Base-by-base conservation (phyloP, 805 yeast genomes). In the Zygotorulaspora florentina region DNA sequence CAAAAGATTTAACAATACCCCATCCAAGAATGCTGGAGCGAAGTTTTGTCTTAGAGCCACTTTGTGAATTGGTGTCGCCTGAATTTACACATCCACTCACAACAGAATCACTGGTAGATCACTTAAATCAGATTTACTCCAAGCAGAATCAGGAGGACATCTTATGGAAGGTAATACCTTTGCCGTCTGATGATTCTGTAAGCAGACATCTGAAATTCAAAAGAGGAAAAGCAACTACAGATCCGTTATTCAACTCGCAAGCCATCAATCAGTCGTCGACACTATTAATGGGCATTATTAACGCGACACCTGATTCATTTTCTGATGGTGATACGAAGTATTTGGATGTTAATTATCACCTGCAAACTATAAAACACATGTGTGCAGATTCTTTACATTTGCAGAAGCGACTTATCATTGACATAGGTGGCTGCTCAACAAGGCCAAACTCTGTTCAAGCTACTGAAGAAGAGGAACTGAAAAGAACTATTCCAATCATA, bases 391-490 rank as follows among this genome's bases (percentile, higher is more conserved):
- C 87, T 1, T 87, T 89, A n/a, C 71, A 73, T 23, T 38, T 60
- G 13, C 56, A 52, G 36, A 57, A 59, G 3, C 39, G 29, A 13
- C 40, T 66, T 9, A 85, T 93, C 26, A 72, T 93, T 31, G 99
- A 93, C 63, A 75, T 93, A 44, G 99, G 99, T 8, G 99, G 99
- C 1, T 87, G 88, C 46, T 87, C 96, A 1, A 93, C 99, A 0
- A 75, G 95, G 41, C 99, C 99, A 0, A 87, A 88, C 1, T 79
- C 95, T 1, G 57, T 53, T 0, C 87, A 79, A 44, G 82, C 85
- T 0, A 57, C 75, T 2, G 74, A 64, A 16, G 76, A 75, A n/a
- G 90, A 79, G 45, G 99, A 93, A 62, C 55, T 85, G 39, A 57
- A 56, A 2, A 67, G 98, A 35, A 84, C 90, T 0, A 62, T 87